A percentile compares a stretch with the other conserved stretches of the same genome.
Evolutionary conservation across 805 yeast genomes (phyloP).

Genomic region (Blastobotrys robertii): DNA sequence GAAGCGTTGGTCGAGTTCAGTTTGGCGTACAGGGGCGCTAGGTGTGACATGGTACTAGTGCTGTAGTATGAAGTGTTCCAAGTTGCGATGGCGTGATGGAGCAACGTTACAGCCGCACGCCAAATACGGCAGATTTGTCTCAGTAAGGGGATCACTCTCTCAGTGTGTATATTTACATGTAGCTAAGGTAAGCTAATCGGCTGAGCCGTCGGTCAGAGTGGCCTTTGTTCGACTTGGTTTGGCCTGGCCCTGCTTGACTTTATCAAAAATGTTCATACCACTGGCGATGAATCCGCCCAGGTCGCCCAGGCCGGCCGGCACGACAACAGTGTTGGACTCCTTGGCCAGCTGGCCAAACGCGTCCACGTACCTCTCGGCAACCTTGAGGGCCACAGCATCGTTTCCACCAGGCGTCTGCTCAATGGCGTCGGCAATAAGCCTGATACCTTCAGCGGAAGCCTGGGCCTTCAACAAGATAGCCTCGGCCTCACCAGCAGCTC

Average conservation of each 20-base stretch:
- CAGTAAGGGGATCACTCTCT: no score
- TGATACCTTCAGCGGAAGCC: slow-evolving; percentile 68
- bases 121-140: no score
- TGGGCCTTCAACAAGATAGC: slow-evolving; percentile 54
- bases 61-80: no score
- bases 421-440: slow-evolving; percentile 56
- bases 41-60: no score
- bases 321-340: slow-evolving; percentile 66
- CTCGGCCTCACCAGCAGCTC: slow-evolving; percentile 67
- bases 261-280: slow-evolving; percentile 63
- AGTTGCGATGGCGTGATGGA: no score
- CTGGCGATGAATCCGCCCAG: slow-evolving; percentile 65
- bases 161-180: no score
- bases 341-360: slow-evolving; percentile 78
- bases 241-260: slow-evolving; percentile 27
- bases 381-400: slow-evolving; percentile 68
- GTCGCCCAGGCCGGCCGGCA: slow-evolving; percentile 70
- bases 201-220: no score
- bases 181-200: no score
- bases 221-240: neutral
- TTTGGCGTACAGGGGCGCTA: no score
- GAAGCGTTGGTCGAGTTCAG: slow-evolving; percentile 8
- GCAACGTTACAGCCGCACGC: no score
- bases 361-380: slow-evolving; percentile 75
- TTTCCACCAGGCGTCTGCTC: slow-evolving; percentile 56